Percentiles rank a stretch among this genome's conserved stretches.
Conservation (phyloP, 2,329 filamentous ascomycete genomes). For the Fusarium floridanum region DNA sequence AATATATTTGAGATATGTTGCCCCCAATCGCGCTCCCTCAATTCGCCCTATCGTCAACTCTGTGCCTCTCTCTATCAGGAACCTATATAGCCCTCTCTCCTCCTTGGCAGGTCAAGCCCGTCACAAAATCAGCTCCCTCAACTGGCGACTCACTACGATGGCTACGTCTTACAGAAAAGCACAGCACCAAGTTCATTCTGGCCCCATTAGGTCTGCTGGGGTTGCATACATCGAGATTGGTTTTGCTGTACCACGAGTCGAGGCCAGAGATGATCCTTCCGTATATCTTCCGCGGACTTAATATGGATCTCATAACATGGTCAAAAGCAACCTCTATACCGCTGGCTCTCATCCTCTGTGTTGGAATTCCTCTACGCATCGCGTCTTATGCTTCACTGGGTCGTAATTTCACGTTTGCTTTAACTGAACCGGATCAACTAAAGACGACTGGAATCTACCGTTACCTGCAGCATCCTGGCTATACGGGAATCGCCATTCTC, state of each 20-base stretch:
- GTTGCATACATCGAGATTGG: constrained; percentile 39
- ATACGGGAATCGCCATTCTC: constrained; percentile 58
- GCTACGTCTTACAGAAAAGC: constrained; percentile 45
- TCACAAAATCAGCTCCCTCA: constrained; percentile 12
- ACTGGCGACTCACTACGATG: constrained; percentile 41
- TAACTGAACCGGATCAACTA: constrained; percentile 60
- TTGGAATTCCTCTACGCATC: constrained; percentile 50
- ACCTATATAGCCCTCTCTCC: constrained; percentile 50
- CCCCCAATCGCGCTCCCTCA: constrained; percentile 27
- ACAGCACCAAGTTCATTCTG: constrained; percentile 36
- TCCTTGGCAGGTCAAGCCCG: constrained; percentile 44
- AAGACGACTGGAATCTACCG: constrained; percentile 62
- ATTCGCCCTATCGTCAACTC: constrained; percentile 34
- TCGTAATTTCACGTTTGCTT: constrained; percentile 65
- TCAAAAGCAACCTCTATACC: constrained; percentile 52
- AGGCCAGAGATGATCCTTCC: not conserved
- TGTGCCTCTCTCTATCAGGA: constrained; percentile 47
- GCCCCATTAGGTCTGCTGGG: constrained; percentile 43
- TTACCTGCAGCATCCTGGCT: constrained; percentile 66
- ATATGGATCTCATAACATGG: constrained; percentile 52
- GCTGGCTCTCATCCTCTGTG: constrained; percentile 49
- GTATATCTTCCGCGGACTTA: constrained; percentile 45
- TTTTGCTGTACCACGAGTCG: constrained; percentile 22
- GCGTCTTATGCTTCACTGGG: constrained; percentile 61
- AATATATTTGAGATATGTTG: constrained; percentile 7